These are phyloP conservation scores for Penicillium steckii DNA, from an alignment of 495 filamentous ascomycete genomes.

Conservation along the genomic window DNA sequence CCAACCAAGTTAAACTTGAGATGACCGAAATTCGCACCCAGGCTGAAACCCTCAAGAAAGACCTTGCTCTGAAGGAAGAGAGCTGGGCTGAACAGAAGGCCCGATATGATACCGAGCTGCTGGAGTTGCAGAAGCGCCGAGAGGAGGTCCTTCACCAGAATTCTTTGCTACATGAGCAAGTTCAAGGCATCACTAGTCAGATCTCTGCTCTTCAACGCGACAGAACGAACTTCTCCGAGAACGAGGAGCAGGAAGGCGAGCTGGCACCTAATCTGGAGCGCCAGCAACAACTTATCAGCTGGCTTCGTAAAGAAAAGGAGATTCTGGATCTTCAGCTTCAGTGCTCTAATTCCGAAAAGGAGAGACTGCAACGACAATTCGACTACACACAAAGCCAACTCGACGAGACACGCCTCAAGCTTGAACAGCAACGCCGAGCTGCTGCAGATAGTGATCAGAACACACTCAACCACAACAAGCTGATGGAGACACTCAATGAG, in stretches of 20 bases:
- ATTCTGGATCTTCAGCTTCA: constrained; percentile 95
- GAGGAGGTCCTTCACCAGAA: constrained; percentile 85
- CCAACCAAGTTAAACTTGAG: constrained; percentile 77
- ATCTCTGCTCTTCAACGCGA: constrained; percentile 74
- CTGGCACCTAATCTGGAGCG: constrained; percentile 58
- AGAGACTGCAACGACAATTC: constrained; percentile 83
- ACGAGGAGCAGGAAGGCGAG: constrained; percentile 36
- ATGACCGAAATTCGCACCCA: constrained; percentile 69
- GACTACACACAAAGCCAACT: constrained; percentile 82
- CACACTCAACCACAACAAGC: constrained; percentile 74
- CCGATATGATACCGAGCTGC: constrained; percentile 78
- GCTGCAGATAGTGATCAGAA: constrained; percentile 69
- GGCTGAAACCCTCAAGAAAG: constrained; percentile 75
- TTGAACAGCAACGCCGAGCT: constrained; percentile 82
- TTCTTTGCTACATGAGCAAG: constrained; percentile 79
- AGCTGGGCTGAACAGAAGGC: constrained; percentile 83
- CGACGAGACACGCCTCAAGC: constrained; percentile 79
- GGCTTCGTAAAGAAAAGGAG: constrained; percentile 93
- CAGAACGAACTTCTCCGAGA: constrained; percentile 53
- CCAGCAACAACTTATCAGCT: constrained; percentile 84
- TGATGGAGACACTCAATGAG: constrained; percentile 91
- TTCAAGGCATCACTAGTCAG: constrained; percentile 78
- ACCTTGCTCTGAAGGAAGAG: constrained; percentile 75
- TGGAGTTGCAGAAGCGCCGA: constrained; percentile 71
- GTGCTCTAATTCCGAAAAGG: constrained; percentile 78